These are phyloP conservation scores for Pseudocercospora eumusae DNA, from an alignment of 2,329 filamentous ascomycete species.

Conservation along the genomic window DNA sequence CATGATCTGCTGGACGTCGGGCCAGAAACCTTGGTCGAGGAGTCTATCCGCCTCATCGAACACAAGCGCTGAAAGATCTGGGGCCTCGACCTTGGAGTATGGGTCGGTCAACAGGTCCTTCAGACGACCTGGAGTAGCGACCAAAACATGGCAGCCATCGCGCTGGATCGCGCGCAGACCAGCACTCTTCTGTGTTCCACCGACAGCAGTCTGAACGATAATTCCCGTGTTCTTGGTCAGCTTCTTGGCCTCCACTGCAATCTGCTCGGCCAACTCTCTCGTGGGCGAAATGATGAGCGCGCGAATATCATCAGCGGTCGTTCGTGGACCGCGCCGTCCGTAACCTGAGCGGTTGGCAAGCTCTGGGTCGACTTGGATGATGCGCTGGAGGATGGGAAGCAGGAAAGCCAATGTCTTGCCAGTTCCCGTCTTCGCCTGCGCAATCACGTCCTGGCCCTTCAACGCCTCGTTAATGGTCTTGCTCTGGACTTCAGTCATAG, in stretches of 20 bases:
- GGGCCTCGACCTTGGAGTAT: conserved; percentile 62
- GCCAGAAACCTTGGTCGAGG: conserved; percentile 59
- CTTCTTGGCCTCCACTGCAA: conserved; percentile 70
- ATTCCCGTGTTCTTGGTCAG: conserved; percentile 67
- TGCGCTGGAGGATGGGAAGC: conserved; percentile 78
- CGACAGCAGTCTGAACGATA: conserved; percentile 76
- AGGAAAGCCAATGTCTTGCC: conserved; percentile 96
- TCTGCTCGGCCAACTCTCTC: conserved; percentile 65
- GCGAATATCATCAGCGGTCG: conserved; percentile 56
- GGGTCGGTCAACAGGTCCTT: conserved; percentile 75
- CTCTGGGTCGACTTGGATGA: conserved; percentile 64
- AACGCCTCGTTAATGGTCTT: conserved; percentile 80
- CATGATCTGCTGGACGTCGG: conserved; percentile 53
- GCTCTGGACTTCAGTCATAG: conserved; percentile 90
- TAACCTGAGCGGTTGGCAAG: conserved; percentile 53
- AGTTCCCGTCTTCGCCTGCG: conserved; percentile 94
- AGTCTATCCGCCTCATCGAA: conserved; percentile 69
- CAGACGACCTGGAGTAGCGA: conserved; percentile 87
- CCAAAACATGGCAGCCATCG: conserved; percentile 82
- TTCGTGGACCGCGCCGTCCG: conserved; percentile 54
- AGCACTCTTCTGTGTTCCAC: conserved; percentile 75
- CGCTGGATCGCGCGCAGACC: conserved; percentile 69
- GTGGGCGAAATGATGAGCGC: conserved; percentile 64
- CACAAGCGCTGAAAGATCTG: conserved; percentile 60
- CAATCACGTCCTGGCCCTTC: conserved; percentile 77